Evolutionary conservation across 495 filamentous ascomycete species (phyloP).

Genomic region (Pyrenula massariospora): DNA sequence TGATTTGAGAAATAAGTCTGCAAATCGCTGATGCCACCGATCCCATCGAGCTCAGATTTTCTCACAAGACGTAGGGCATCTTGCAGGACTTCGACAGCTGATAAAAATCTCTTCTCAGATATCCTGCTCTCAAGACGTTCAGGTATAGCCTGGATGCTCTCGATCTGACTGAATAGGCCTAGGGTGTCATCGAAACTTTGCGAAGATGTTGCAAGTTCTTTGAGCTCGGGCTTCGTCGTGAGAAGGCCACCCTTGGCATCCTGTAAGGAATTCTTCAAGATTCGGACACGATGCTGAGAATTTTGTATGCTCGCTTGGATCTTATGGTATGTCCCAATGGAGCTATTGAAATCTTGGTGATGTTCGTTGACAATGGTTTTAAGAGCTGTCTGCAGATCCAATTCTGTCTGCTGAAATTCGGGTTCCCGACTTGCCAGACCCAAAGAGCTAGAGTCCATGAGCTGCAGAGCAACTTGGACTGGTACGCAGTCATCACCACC

Average conservation of each 20-base stretch:
- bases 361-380: slow-evolving; percentile 97
- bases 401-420: slow-evolving; percentile 69
- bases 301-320: slow-evolving; percentile 87
- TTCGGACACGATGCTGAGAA: slow-evolving; percentile 75
- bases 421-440: slow-evolving; percentile 79
- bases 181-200: slow-evolving; percentile 88
- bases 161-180: slow-evolving; percentile 70
- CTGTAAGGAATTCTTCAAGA: slow-evolving; percentile 70
- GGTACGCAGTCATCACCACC: slow-evolving; percentile 76
- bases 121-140: slow-evolving; percentile 87
- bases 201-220: slow-evolving; percentile 71
- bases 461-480: slow-evolving; percentile 80
- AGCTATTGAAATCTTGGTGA: slow-evolving; percentile 98
- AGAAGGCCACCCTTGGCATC: slow-evolving; percentile 72
- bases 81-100: slow-evolving; percentile 83
- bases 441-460: slow-evolving; percentile 88
- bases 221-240: slow-evolving; percentile 82
- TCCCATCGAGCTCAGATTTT: slow-evolving; percentile 79
- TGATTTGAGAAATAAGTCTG: slow-evolving; percentile 85
- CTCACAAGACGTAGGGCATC: slow-evolving; percentile 72
- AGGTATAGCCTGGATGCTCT: slow-evolving; percentile 81
- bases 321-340: slow-evolving; percentile 96
- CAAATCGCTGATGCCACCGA: slow-evolving; percentile 79
- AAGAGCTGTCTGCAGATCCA: slow-evolving; percentile 76
- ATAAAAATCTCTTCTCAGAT: slow-evolving; percentile 90